These are phyloP conservation scores for Mallotus repandus DNA, from an alignment of 441 rosid species.

Conservation along the genomic window DNA sequence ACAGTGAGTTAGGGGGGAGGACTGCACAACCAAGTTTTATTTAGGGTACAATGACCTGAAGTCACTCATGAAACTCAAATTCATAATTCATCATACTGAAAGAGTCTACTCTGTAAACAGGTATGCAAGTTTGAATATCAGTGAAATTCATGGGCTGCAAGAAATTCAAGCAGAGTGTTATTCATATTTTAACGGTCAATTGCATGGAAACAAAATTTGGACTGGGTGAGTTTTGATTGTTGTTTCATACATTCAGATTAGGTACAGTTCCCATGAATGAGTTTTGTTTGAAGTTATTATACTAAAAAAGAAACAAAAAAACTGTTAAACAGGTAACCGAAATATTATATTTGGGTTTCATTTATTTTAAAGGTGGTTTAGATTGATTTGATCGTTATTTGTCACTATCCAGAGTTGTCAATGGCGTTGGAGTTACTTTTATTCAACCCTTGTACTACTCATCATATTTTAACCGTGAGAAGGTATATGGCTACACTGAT, in stretches of 20 bases:
- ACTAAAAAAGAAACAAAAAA: background rate
- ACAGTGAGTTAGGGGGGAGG: too few relatives aligned
- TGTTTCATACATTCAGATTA: slow-evolving; percentile 12
- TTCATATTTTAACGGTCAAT: slow-evolving; percentile 75
- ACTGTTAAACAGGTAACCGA: background rate
- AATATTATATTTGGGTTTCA: slow-evolving; percentile 1
- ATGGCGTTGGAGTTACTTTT: slow-evolving; percentile 74
- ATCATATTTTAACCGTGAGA: slow-evolving; percentile 69
- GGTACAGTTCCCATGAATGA: slow-evolving; percentile 11
- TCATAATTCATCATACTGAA: slow-evolving; percentile 21
- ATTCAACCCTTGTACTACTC: slow-evolving; percentile 65
- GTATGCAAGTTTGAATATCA: slow-evolving; percentile 58
- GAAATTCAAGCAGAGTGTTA: slow-evolving; percentile 61
- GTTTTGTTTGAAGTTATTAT: slow-evolving; percentile 1
- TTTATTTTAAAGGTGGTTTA: background rate
- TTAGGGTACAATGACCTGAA: too few relatives aligned
- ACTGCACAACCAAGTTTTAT: too few relatives aligned
- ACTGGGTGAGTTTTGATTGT: slow-evolving; percentile 57
- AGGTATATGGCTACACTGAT: slow-evolving; percentile 67
- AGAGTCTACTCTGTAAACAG: slow-evolving; percentile 34
- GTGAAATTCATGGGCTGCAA: slow-evolving; percentile 57
- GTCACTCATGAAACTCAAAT: slow-evolving; percentile 2
- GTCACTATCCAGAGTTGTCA: slow-evolving; percentile 49
- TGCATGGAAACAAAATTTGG: slow-evolving; percentile 81
- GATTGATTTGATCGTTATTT: slow-evolving; percentile 8